Evolutionary conservation across 495 filamentous ascomycete species (phyloP).

Genomic region (Podospora didyma): DNA sequence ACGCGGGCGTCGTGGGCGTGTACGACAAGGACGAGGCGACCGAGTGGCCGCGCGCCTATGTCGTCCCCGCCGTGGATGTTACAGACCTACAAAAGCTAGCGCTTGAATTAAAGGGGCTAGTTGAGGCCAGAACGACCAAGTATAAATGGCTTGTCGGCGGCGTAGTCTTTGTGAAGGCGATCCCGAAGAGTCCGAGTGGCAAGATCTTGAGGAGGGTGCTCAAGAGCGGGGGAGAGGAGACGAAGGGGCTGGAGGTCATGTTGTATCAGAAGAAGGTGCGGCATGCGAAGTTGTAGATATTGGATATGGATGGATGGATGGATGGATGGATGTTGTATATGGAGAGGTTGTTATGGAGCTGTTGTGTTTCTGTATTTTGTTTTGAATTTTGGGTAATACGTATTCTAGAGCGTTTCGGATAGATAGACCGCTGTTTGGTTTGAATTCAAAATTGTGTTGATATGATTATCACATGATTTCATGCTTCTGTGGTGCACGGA

Average conservation of each 20-base stretch:
- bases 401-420: too few species aligned
- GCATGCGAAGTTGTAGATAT: constrained; percentile 18
- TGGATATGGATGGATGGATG: background rate
- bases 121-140: constrained; percentile 57
- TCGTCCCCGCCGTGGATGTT: constrained; percentile 27
- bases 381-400: too few species aligned
- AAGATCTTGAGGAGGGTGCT: constrained; percentile 63
- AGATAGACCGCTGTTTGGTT: too few species aligned
- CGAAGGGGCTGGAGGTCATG: constrained; percentile 18
- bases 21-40: constrained; percentile 56
- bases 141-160: constrained; percentile 65
- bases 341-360: too few species aligned
- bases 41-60: constrained; percentile 28
- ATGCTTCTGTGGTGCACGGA: too few species aligned
- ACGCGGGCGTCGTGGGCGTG: constrained; percentile 62
- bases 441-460: too few species aligned
- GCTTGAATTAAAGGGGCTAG: constrained; percentile 36
- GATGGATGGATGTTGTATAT: too few species aligned
- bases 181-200: constrained; percentile 65
- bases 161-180: constrained; percentile 57
- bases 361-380: too few species aligned
- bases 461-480: too few species aligned
- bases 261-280: constrained; percentile 28
- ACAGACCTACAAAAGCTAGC: constrained; percentile 51
- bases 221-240: constrained; percentile 18